Evolutionary conservation across 2,329 filamentous ascomycete genomes (phyloP), one percentile per base, ranked within the genome.

Genomic region (Pezicula radicicola): DNA sequence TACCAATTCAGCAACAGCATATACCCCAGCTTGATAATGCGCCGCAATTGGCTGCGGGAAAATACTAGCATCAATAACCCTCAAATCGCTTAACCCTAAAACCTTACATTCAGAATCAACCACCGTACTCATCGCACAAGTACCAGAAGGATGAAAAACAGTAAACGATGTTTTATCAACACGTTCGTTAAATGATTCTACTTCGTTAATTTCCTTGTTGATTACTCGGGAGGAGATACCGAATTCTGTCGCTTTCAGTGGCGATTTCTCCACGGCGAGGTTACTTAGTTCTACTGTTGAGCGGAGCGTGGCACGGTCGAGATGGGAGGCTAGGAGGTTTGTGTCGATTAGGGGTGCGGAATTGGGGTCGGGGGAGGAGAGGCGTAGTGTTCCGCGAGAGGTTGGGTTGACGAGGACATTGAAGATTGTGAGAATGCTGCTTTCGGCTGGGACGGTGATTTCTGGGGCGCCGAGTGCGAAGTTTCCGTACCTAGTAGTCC

Each of bases 121-220:
- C 13, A 65, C 61, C 25, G 39, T 54, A 1, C 60, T 60, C 60
- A 63, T 63, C 4, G 58, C 43, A 44, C 45, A 50, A 27, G 54
- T 56, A 1, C 56, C 54, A 45, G 51, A 47, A 5, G 51, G 44
- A 49, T 56, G 51, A 42, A 40, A 51, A 4, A 52, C 18, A 35
- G 53, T 55, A n/a, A 36, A 33, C 3, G 21, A 30, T 3, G 48
- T 53, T n/a, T 41, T 40, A 27, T 42, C 4, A 13, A 55, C 9
- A n/a, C 43, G 43, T 21, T 42, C 27, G 12, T 42, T 40, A 27
- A 53, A 16, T 6, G 46, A 47, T 15, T 48, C 36, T 42, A 28
- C 48, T 12, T 12, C 35, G 8, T 13, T 13, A n/a, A 52, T 30
- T 18, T 37, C 43, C 30, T 51, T 45, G 16, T 46, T 19, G 12